A percentile compares a stretch with the other conserved stretches of the same genome.
phyloP scores from a whole-genome alignment of 2,329 filamentous ascomycete genomes.

The Exophiala alcalophila region DNA sequence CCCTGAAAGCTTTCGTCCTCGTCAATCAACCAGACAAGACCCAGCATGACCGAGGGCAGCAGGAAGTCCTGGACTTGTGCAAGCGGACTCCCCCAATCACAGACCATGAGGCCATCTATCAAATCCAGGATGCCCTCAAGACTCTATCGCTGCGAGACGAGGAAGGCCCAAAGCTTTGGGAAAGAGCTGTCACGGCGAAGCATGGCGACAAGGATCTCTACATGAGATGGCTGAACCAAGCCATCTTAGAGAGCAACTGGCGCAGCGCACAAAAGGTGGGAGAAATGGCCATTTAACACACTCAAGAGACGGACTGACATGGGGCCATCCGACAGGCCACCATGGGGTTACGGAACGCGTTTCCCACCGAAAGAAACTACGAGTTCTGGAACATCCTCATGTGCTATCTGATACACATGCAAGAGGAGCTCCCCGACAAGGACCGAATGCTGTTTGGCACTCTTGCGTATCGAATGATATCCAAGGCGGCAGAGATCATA shows the following conservation, averaged over 20 bases:
- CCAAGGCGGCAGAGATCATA: constrained; percentile 46
- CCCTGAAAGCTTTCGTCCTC: constrained; percentile 30
- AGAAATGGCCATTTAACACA: constrained; percentile 8
- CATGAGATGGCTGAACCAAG: constrained; percentile 44
- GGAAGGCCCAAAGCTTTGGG: constrained; percentile 42
- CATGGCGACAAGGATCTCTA: constrained; percentile 45
- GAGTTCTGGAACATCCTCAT: constrained; percentile 51
- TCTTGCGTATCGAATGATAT: constrained; percentile 50
- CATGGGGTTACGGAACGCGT: constrained; percentile 50
- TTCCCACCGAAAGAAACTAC: constrained; percentile 47
- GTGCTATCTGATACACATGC: constrained; percentile 42
- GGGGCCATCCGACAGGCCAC: constrained; percentile 40
- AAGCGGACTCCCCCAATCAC: constrained; percentile 42
- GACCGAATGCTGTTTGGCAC: constrained; percentile 49
- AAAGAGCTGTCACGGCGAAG: constrained; percentile 45
- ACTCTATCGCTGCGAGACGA: constrained; percentile 37
- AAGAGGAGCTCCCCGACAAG: constrained; percentile 38
- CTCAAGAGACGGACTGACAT: constrained; percentile 29
- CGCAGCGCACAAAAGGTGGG: constrained; percentile 50
- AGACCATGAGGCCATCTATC: constrained; percentile 45
- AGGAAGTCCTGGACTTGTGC: constrained; percentile 44
- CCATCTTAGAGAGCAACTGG: constrained; percentile 44
- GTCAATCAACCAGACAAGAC: constrained; percentile 40
- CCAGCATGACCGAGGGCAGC: constrained; percentile 43
- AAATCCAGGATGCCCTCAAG: constrained; percentile 42